Evolutionary conservation across 208 protist species (phyloP), one percentile per base, ranked within the genome.

Genomic region (Naegleria lovaniensis): DNA sequence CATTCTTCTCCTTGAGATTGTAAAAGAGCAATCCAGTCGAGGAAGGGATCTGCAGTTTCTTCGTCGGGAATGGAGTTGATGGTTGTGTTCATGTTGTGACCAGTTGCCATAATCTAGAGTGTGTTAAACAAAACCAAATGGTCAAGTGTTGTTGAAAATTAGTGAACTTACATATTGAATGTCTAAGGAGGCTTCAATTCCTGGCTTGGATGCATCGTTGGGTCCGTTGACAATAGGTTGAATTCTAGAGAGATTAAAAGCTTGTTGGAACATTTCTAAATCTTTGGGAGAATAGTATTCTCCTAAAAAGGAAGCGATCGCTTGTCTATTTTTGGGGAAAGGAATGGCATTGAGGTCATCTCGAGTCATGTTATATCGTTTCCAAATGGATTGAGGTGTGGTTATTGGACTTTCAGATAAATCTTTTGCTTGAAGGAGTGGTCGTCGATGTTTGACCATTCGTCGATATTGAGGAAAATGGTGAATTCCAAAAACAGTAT

Each of bases 141-240:
- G 43, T 48, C n/a, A n/a, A n/a, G n/a, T n/a, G n/a, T n/a, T n/a
- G n/a, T n/a, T n/a, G n/a, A n/a, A n/a, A n/a, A n/a, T n/a, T n/a
- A n/a, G n/a, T 52, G 38, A 25, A 25, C 13, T 88, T 11, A 88
- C n/a, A 39, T 89, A 89, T 89, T 89, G 86, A 76, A 89, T 89
- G n/a, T 89, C 86, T 33, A 89, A 76, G 13, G 29, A 48, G 15
- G 86, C 86, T 15, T 89, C 86, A 4, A 76, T 39, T 36, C 86
- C 86, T 33, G 86, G 86, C 5, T 39, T 76, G 19, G 6, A 5
- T 25, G 5, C 11, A 88, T 41, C n/a, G 43, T 89, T 76, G 7
- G 9, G 15, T 39, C 86, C 86, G 19, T 58, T 25, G 5, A 89
- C 86, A 38, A 16, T 76, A 43, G 51, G 29, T 43, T 76, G 29